Evolutionary conservation across 2,329 filamentous ascomycete species (phyloP).

Genomic region (Raffaelea albimanens): DNA sequence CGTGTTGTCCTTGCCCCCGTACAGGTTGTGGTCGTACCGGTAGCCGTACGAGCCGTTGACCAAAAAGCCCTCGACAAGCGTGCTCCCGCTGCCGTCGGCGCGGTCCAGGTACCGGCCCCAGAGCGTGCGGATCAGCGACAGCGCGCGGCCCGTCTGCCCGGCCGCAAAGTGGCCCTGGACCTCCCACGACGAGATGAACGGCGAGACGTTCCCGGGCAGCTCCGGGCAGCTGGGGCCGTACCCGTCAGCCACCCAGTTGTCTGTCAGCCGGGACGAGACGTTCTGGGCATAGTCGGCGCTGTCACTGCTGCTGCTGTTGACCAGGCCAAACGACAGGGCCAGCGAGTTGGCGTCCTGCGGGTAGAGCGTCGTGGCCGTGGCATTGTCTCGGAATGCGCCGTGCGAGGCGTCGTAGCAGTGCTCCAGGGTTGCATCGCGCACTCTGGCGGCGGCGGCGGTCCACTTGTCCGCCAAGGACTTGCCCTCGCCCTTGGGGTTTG

Average conservation of each 20-base stretch:
- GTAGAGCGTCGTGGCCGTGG: slow-evolving; percentile 36
- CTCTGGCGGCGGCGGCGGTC: slow-evolving; percentile 27
- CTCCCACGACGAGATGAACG: slow-evolving; percentile 50
- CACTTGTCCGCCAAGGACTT: slow-evolving; percentile 25
- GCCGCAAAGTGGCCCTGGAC: slow-evolving; percentile 45
- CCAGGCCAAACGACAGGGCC: slow-evolving; percentile 38
- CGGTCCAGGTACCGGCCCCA: slow-evolving; percentile 55
- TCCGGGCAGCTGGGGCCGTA: slow-evolving; percentile 48
- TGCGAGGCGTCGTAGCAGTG: slow-evolving; percentile 36
- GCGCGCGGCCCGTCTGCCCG: slow-evolving; percentile 36
- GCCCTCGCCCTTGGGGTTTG: slow-evolving; percentile 26
- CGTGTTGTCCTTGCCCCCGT: slow-evolving; percentile 34
- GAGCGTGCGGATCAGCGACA: slow-evolving; percentile 43
- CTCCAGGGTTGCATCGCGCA: slow-evolving; percentile 34
- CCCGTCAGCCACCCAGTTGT: slow-evolving; percentile 35
- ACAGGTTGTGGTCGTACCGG: slow-evolving; percentile 36
- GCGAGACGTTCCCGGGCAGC: slow-evolving; percentile 45
- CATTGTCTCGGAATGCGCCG: slow-evolving; percentile 46
- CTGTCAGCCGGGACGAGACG: slow-evolving; percentile 34
- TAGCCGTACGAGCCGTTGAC: slow-evolving; percentile 48
- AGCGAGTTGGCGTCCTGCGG: slow-evolving; percentile 54
- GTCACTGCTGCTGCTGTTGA: slow-evolving; percentile 6
- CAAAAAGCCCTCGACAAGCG: slow-evolving; percentile 50
- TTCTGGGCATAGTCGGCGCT: slow-evolving; percentile 15
- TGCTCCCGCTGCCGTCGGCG: slow-evolving; percentile 46